Conservation (phyloP, 2,329 filamentous ascomycete genomes). For the Madurella fahalii region DNA sequence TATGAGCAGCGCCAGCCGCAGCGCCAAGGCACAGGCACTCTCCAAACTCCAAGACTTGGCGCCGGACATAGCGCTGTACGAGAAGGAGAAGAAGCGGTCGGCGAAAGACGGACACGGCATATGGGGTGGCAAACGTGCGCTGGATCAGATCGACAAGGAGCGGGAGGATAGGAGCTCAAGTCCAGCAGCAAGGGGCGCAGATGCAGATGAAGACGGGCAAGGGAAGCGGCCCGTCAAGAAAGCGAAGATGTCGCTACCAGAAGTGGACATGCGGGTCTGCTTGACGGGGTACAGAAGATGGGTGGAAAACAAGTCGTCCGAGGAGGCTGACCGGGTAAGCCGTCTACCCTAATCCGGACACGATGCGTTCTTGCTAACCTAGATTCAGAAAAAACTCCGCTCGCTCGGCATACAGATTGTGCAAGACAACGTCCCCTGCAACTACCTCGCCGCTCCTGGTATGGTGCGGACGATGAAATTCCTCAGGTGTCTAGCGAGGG, state of each 20-base stretch:
- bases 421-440: slow-evolving; percentile 69
- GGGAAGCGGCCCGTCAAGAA: slow-evolving; percentile 56
- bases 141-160: slow-evolving; percentile 54
- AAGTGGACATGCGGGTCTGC: slow-evolving; percentile 70
- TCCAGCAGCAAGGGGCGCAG: slow-evolving; percentile 26
- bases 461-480: slow-evolving; percentile 93
- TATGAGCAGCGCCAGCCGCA: slow-evolving; percentile 67
- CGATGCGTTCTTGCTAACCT: not conserved
- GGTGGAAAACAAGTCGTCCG: slow-evolving; percentile 67
- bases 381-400: slow-evolving; percentile 67
- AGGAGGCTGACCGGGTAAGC: slow-evolving; percentile 76
- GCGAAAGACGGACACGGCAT: slow-evolving; percentile 46
- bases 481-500: slow-evolving; percentile 77
- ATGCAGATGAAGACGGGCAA: slow-evolving; percentile 40
- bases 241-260: slow-evolving; percentile 57
- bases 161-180: slow-evolving; percentile 37
- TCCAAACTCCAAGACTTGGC: slow-evolving; percentile 71
- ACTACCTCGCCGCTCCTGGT: slow-evolving; percentile 81
- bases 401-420: slow-evolving; percentile 78
- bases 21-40: slow-evolving; percentile 83
- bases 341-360: not conserved
- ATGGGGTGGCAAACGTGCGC: slow-evolving; percentile 61
- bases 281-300: slow-evolving; percentile 83
- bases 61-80: slow-evolving; percentile 81
- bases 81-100: slow-evolving; percentile 84